phyloP scores from a whole-genome alignment of 2,329 filamentous ascomycete genomes.

The Cladosporium sp. region DNA sequence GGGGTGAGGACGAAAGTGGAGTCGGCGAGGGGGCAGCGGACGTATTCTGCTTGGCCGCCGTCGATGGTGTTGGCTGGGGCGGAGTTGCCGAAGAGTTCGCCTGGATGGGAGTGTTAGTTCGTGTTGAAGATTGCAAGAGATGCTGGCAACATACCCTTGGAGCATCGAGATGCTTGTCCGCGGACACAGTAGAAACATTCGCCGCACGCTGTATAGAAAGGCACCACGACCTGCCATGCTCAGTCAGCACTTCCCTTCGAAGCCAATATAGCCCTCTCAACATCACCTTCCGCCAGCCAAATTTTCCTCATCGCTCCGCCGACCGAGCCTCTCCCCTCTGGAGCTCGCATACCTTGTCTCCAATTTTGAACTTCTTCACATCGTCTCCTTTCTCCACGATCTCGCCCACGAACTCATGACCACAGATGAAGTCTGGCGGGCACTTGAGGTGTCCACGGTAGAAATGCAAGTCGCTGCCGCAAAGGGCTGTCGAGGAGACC shows the following conservation, averaged over 20 bases:
- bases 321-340: neutral
- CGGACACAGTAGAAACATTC: constrained; percentile 84
- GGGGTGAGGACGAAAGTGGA: constrained; percentile 77
- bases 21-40: constrained; percentile 79
- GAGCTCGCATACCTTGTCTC: constrained; percentile 55
- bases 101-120: neutral
- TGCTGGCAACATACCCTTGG: constrained; percentile 46
- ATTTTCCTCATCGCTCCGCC: neutral
- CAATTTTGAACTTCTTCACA: constrained; percentile 69
- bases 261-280: neutral
- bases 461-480: constrained; percentile 85
- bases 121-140: neutral
- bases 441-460: constrained; percentile 80
- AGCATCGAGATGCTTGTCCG: constrained; percentile 76
- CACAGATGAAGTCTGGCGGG: constrained; percentile 63
- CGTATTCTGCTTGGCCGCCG: constrained; percentile 42
- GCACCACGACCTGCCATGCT: constrained; percentile 65
- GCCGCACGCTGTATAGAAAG: constrained; percentile 78
- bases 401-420: constrained; percentile 83
- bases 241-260: neutral
- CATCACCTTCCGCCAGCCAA: neutral
- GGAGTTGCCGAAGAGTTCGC: constrained; percentile 50
- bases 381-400: constrained; percentile 67
- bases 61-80: constrained; percentile 38
- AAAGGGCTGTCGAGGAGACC: constrained; percentile 79